Evolutionary conservation across 129 eudicot species (phyloP), one percentile per base, ranked within the genome.

Genomic region (Tagetes patula): DNA sequence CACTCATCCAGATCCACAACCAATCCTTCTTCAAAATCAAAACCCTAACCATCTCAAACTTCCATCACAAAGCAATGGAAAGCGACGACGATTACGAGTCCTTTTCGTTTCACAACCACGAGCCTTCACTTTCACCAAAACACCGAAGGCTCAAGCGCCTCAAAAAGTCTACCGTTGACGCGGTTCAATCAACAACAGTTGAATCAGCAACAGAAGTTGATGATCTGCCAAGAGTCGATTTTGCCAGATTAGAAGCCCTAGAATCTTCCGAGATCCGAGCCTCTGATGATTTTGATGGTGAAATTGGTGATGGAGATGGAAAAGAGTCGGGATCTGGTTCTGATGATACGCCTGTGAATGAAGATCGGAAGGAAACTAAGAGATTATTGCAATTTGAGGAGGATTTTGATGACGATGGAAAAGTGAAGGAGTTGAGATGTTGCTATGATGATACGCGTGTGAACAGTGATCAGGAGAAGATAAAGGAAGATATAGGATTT

Each of bases 81-180:
- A 89, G 86, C 71, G 96, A 89, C 54, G 96, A 89, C 49, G 96
- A 87, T 78, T 85, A 69, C 53, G 82, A 74, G 70, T 76, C 90
- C 3, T 78, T 83, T 56, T 85, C 90, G 4, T 82, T 85, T 14
- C 68, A 66, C 0, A 56, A 79, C 65, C 60, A 60, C 68, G 48
- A 71, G 20, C 77, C 81, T 41, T 74, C 87, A 8, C 81, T 84
- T 11, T 79, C 86, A 5, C 80, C 72, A 20, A 83, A 81, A n/a
- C 80, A 43, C 43, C 84, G 83, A 14, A 65, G 85, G 53, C 92
- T 89, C 80, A 86, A 87, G 78, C 89, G 92, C 71, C 66, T 87
- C 13, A 87, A 87, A 70, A 89, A 87, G 62, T 53, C 87, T 10
- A 47, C 42, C n/a, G 65, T 38, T 52, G 43, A 59, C 43, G 5